Conservation (phyloP, 176 grass and related monocot species). For the Puya raimondii region DNA sequence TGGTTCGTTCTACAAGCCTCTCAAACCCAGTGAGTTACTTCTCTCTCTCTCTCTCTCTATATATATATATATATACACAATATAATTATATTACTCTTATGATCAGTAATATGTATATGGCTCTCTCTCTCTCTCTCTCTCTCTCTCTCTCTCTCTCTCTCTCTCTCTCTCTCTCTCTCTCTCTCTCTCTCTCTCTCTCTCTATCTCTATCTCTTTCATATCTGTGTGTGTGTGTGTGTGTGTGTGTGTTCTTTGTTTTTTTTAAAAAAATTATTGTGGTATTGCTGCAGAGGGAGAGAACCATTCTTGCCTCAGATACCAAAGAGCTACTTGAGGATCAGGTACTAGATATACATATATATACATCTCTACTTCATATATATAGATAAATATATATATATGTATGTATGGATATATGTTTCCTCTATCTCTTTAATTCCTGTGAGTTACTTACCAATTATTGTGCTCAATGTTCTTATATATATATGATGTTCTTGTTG, state of each 20-base stretch:
- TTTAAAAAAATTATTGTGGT: neutral
- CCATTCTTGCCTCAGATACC: slow-evolving; percentile 41
- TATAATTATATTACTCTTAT: too few relatives aligned
- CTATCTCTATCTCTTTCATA: too few relatives aligned
- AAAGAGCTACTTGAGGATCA: slow-evolving; percentile 31
- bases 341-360: slow-evolving; percentile 12
- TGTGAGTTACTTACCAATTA: too few relatives aligned
- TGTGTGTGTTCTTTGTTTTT: neutral
- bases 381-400: neutral
- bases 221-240: too few relatives aligned
- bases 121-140: too few relatives aligned
- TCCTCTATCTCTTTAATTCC: too few relatives aligned
- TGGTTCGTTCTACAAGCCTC: slow-evolving; percentile 31
- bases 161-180: neutral
- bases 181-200: neutral
- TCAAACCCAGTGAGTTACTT: slow-evolving; percentile 24
- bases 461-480: neutral
- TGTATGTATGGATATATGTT: neutral
- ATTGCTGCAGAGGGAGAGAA: slow-evolving; percentile 26
- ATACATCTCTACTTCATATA: neutral
- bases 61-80: too few relatives aligned
- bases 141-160: neutral
- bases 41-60: neutral
- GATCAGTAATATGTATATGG: neutral
- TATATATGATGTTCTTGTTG: slow-evolving; percentile 11